These are phyloP conservation scores for Globisporangium perplexum DNA, from an alignment of 352 stramenopile genomes.

Conservation along the genomic window DNA sequence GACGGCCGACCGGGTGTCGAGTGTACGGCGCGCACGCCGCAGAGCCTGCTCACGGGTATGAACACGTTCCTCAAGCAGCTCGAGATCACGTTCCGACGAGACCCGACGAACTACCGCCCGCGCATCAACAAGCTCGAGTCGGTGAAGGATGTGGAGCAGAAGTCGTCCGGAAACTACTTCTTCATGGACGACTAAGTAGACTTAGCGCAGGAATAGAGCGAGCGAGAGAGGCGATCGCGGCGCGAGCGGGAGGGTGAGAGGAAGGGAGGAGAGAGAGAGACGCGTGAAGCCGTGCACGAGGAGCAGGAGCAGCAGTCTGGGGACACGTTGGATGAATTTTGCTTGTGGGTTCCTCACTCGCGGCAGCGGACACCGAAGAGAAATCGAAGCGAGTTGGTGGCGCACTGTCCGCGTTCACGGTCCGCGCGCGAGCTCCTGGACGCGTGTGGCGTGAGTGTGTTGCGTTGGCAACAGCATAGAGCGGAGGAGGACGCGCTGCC, in stretches of 20 bases:
- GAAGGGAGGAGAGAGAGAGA: neutral
- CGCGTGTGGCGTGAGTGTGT: too few species aligned
- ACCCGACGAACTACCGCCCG: conserved; percentile 98
- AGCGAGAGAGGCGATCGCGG: conserved; percentile 7
- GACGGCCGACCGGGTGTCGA: conserved; percentile 95
- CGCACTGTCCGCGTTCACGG: neutral
- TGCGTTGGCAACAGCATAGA: neutral
- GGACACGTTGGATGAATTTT: neutral
- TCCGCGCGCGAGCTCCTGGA: conserved; percentile 15
- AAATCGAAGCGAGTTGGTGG: neutral
- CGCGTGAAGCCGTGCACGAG: neutral
- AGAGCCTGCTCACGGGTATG: conserved; percentile 97
- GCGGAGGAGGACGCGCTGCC: too few species aligned
- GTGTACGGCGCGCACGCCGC: conserved; percentile 93
- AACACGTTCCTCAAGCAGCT: conserved; percentile 99
- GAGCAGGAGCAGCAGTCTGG: neutral
- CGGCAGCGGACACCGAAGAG: neutral
- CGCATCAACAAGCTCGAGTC: conserved; percentile 96
- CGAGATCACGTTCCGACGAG: conserved; percentile 98
- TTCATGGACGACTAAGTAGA: conserved; percentile 95
- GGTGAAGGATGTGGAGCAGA: conserved; percentile 98
- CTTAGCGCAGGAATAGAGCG: neutral
- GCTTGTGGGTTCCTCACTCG: neutral
- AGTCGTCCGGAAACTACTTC: conserved; percentile 97
- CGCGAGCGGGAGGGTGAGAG: conserved; percentile 1